Percentiles rank a stretch among this genome's conserved stretches.
phyloP scores from a whole-genome alignment of 2,329 filamentous ascomycete genomes.

The Alternaria brassicicola region DNA sequence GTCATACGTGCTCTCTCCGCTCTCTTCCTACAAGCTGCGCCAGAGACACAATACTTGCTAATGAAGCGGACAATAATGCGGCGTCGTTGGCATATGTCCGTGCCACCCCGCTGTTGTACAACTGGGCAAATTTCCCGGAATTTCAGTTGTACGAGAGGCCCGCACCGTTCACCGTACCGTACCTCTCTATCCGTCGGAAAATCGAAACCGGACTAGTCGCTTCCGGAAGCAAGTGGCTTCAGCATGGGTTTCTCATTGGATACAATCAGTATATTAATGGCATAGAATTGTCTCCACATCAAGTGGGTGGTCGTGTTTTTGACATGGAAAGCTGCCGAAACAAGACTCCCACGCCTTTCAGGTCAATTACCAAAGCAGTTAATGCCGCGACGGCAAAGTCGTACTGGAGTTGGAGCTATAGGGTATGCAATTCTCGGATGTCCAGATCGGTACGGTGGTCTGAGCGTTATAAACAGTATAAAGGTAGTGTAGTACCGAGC shows the following conservation, averaged over 20 bases:
- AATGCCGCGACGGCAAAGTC: neutral
- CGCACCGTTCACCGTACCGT: neutral
- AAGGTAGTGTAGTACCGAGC: neutral
- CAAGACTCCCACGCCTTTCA: constrained; percentile 1
- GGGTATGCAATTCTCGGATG: neutral
- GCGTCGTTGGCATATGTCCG: neutral
- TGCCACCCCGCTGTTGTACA: neutral
- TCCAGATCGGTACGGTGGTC: neutral
- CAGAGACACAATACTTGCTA: neutral
- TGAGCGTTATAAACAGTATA: neutral
- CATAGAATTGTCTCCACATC: neutral
- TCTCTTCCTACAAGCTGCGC: neutral
- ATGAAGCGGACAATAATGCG: neutral
- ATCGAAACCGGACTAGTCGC: neutral
- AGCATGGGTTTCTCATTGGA: neutral
- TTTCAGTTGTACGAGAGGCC: neutral
- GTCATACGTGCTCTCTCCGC: neutral
- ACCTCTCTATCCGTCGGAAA: neutral
- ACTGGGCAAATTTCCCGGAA: neutral
- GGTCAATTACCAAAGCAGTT: neutral
- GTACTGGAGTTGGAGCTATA: constrained; percentile 6
- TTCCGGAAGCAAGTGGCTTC: neutral
- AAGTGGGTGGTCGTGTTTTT: neutral
- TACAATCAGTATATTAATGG: neutral
- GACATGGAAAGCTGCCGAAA: constrained; percentile 1